Evolutionary conservation across 2,329 filamentous ascomycete genomes (phyloP).

Genomic region (Phialophora macrospora): DNA sequence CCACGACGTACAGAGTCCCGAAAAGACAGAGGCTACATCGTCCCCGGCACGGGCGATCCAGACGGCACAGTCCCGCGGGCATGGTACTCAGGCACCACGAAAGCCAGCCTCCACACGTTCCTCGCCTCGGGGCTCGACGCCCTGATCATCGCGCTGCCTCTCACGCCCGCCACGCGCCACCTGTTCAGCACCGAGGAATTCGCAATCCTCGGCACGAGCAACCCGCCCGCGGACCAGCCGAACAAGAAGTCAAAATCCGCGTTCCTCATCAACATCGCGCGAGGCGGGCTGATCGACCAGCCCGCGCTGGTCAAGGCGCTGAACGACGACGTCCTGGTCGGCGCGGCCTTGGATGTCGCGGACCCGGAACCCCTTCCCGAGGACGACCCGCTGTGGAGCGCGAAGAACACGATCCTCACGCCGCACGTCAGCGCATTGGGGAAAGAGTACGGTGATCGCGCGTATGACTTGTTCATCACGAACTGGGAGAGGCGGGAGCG

Average conservation of each 20-base stretch:
- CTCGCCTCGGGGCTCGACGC: conserved; percentile 62
- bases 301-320: conserved; percentile 67
- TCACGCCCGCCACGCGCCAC: conserved; percentile 61
- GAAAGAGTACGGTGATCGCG: conserved; percentile 60
- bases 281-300: conserved; percentile 67
- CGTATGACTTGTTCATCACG: conserved; percentile 61
- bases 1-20: conserved; percentile 56
- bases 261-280: conserved; percentile 71
- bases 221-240: conserved; percentile 1
- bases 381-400: conserved; percentile 70
- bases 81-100: conserved; percentile 63
- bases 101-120: conserved; percentile 59
- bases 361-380: conserved; percentile 76
- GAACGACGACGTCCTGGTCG: conserved; percentile 58
- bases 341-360: conserved; percentile 77
- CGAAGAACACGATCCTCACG: conserved; percentile 71
- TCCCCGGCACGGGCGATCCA: conserved; percentile 68
- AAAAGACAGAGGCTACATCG: conserved; percentile 68
- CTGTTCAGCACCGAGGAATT: conserved; percentile 63
- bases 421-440: conserved; percentile 67
- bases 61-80: conserved; percentile 60
- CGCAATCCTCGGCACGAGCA: conserved; percentile 49
- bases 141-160: conserved; percentile 61
- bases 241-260: conserved; percentile 10
- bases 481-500: conserved; percentile 61